Evolutionary conservation across 129 eudicot genomes (phyloP).

Genomic region (Silybum marianum): DNA sequence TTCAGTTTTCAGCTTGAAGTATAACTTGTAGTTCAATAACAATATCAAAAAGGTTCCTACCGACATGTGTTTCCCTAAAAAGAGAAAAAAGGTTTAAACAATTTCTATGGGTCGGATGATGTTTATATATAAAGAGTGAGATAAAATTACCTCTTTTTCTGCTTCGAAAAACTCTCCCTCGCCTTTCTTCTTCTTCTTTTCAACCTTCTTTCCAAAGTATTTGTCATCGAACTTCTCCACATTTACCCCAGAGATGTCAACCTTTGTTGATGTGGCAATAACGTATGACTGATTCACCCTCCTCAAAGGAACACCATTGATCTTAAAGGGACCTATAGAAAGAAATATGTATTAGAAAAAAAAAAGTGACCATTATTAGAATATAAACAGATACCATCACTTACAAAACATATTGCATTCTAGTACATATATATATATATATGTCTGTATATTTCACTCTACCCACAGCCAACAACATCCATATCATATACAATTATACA

Average conservation of each 20-base stretch:
- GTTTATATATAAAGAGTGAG: neutral
- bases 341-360: neutral
- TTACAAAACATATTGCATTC: neutral
- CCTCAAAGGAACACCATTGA: conserved; percentile 83
- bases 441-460: neutral
- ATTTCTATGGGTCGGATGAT: neutral
- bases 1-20: neutral
- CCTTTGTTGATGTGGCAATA: conserved; percentile 76
- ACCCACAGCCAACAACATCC: neutral
- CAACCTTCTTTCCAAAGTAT: conserved; percentile 60
- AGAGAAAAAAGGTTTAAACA: neutral
- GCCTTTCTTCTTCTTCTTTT: conserved; percentile 73
- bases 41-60: neutral
- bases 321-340: conserved; percentile 62
- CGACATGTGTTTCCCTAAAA: neutral
- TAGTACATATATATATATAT: neutral
- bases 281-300: conserved; percentile 79
- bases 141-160: conserved; percentile 52
- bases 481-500: neutral
- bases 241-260: conserved; percentile 53
- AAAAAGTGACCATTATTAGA: neutral
- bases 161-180: conserved; percentile 73
- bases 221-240: conserved; percentile 65
- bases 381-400: neutral
- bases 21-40: neutral